Percentiles rank a stretch among this genome's conserved stretches.
Evolutionary conservation across 2,329 filamentous ascomycete genomes (phyloP).

Genomic region (Exophiala sp.): DNA sequence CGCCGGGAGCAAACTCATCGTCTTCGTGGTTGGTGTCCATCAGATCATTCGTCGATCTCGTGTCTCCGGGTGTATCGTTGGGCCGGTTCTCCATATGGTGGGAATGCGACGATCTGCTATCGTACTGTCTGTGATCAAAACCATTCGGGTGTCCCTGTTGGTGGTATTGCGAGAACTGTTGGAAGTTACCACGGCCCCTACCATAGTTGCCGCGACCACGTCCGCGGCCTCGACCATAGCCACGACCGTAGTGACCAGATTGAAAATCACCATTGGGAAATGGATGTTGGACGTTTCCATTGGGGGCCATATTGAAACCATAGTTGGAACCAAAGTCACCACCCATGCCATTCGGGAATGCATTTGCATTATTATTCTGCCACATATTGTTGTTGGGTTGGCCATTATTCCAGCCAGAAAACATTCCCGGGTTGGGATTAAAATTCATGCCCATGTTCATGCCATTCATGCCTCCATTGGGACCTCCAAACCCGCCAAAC

Average conservation of each 20-base stretch:
- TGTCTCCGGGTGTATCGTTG: conserved; percentile 17
- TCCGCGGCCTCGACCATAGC: conserved; percentile 61
- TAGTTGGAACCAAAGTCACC: conserved; percentile 75
- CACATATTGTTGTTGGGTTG: conserved; percentile 65
- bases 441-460: conserved; percentile 68
- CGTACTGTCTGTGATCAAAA: conserved; percentile 20
- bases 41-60: conserved; percentile 14
- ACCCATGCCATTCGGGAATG: conserved; percentile 66
- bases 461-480: conserved; percentile 75
- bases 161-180: conserved; percentile 34
- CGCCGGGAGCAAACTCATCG: conserved; percentile 34
- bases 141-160: conserved; percentile 26
- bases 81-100: conserved; percentile 5
- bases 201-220: conserved; percentile 54
- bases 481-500: conserved; percentile 43
- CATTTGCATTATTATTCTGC: conserved; percentile 87
- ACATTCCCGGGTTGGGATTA: conserved; percentile 53
- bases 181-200: conserved; percentile 35
- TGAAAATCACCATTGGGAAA: conserved; percentile 59
- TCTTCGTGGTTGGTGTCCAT: conserved; percentile 29
- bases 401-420: conserved; percentile 68
- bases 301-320: conserved; percentile 68
- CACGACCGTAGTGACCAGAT: conserved; percentile 65
- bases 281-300: conserved; percentile 66
- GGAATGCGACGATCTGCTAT: conserved; percentile 11